Percentiles rank a stretch among this genome's conserved stretches.
phyloP scores from a whole-genome alignment of 768 basidiomycete genomes.

The Russula virescens region DNA sequence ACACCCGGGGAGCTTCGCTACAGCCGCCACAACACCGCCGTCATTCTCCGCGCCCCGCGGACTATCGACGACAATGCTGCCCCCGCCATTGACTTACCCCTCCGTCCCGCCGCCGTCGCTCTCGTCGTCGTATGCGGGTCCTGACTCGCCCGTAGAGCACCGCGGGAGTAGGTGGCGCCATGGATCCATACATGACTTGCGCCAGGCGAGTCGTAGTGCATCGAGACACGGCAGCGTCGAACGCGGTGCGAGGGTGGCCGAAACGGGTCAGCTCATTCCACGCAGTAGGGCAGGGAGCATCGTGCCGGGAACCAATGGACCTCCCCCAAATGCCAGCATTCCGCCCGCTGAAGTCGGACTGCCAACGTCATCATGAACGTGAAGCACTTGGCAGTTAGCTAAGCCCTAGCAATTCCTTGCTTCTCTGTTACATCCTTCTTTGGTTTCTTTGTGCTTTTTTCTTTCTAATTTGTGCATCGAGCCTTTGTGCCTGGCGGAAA shows the following conservation, averaged over 20 bases:
- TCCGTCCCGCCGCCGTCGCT: slow-evolving; percentile 79
- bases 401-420: background rate
- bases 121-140: slow-evolving; percentile 47
- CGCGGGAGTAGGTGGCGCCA: slow-evolving; percentile 32
- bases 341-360: slow-evolving; percentile 7
- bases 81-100: slow-evolving; percentile 61
- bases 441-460: background rate
- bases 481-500: background rate
- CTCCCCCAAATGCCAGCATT: background rate
- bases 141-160: slow-evolving; percentile 28
- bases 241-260: slow-evolving; percentile 61
- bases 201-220: slow-evolving; percentile 34
- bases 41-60: slow-evolving; percentile 56
- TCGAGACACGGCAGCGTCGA: slow-evolving; percentile 57
- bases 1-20: slow-evolving; percentile 52
- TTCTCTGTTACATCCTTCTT: background rate
- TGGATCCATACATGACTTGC: slow-evolving; percentile 27
- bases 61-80: slow-evolving; percentile 37
- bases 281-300: slow-evolving; percentile 25
- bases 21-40: slow-evolving; percentile 69
- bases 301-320: background rate
- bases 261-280: slow-evolving; percentile 54
- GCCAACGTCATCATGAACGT: slow-evolving; percentile 3
- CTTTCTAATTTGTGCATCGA: background rate
- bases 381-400: background rate